Conservation (phyloP, 2,329 filamentous ascomycete genomes). For the Aspergillus awamori region DNA sequence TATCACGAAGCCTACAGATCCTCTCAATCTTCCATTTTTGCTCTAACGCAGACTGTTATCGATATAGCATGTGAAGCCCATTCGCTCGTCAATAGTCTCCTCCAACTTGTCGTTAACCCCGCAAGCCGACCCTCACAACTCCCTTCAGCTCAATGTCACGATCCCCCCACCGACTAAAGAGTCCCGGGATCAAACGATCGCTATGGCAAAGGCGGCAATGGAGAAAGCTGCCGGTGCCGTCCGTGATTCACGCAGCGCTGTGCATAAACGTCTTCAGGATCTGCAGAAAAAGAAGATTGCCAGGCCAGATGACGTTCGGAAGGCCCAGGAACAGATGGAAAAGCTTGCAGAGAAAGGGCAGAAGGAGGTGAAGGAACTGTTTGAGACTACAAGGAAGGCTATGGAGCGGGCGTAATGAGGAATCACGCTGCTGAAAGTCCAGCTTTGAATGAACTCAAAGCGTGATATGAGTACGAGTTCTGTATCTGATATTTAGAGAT, state of each 20-base stretch:
- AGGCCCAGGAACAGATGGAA: constrained; percentile 52
- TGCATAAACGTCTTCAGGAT: constrained; percentile 50
- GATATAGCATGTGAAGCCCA: constrained; percentile 49
- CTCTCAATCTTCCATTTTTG: neutral
- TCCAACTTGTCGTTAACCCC: constrained; percentile 49
- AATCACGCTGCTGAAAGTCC: neutral
- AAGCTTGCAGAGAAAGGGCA: constrained; percentile 51
- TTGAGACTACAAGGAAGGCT: constrained; percentile 45
- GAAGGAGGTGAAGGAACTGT: constrained; percentile 50
- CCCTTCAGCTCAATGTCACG: constrained; percentile 48
- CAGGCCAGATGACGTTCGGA: constrained; percentile 49
- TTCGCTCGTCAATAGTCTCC: constrained; percentile 46
- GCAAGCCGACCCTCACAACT: constrained; percentile 46
- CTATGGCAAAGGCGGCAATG: constrained; percentile 45
- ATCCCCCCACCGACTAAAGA: constrained; percentile 53
- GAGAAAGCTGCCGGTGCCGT: constrained; percentile 46
- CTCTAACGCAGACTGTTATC: constrained; percentile 1
- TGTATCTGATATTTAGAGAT: too few relatives aligned
- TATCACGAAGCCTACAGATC: neutral
- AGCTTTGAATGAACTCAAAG: neutral
- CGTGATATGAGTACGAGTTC: too few relatives aligned
- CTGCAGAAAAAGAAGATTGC: constrained; percentile 49
- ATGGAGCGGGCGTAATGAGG: constrained; percentile 37
- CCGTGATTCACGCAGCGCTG: constrained; percentile 46
- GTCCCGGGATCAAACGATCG: constrained; percentile 46